Base-by-base conservation (phyloP, 192 early-diverging fungal genomes). In the Paraglomus occultum region DNA sequence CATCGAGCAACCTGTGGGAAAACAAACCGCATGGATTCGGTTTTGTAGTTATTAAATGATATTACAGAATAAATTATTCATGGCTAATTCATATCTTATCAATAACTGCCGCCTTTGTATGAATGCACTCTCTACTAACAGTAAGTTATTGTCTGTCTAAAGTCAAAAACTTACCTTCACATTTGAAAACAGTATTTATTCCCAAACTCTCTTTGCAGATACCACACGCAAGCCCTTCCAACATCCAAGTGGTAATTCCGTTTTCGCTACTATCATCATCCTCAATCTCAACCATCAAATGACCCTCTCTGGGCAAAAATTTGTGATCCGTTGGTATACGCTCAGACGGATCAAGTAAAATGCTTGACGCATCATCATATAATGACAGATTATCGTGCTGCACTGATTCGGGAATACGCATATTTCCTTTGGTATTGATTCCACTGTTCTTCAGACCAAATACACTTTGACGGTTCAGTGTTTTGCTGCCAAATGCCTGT, bases 1-100 rank as follows among this genome's bases (percentile, higher is more conserved):
- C 38, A 85, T 55, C 6, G 77, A 75, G 40, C 83, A 85, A 12
- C 71, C 79, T 78, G 71, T 68, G 46, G 69, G 74, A 3, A 31
- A 31, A 31, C 31, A 31, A 31, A 0, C 74, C 70, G 52, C 66
- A 77, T 8, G 76, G 67, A 6, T 47, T 42, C 10, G 73, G 38
- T 8, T 67, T 44, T 7, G 76, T 22, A 0, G 62, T 60, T 17
- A 73, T 22, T 23, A 39, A 62, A 22, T 74, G 47, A 78, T 71
- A n/a, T 62, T 67, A 11, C 76, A 78, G 3, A 71, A 63, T 49
- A 54, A 31, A 31, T 31, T 31, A 31, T 31, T 31, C 31, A 31
- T 2, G 31, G 31, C 3, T 31, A 31, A 31, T 31, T 31, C 31
- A 31, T 31, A 31, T 31, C 1, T 31, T 31, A 31, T 31, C 31